These are phyloP conservation scores for Trichoderma citrinoviride DNA, from an alignment of 2,329 filamentous ascomycete genomes.

Conservation along the genomic window DNA sequence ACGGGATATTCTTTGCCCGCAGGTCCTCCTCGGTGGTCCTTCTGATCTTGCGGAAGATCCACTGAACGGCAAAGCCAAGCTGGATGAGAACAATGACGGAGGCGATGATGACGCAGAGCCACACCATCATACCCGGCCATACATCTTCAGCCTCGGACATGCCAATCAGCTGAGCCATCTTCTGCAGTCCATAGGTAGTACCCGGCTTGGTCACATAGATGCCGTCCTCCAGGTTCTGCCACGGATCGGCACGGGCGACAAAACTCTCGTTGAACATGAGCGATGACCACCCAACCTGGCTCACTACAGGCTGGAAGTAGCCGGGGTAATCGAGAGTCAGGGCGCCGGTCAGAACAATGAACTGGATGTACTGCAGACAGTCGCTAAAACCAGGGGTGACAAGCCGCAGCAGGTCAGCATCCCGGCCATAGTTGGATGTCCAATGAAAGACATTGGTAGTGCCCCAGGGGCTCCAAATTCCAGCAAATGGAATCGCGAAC, in stretches of 20 bases:
- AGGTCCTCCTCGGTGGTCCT: conserved; percentile 80
- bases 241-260: conserved; percentile 65
- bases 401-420: conserved; percentile 84
- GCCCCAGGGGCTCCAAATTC: conserved; percentile 91
- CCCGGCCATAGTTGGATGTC: conserved; percentile 96
- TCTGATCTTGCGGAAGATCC: conserved; percentile 69
- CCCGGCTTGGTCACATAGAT: conserved; percentile 78
- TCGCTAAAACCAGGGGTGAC: conserved; percentile 96
- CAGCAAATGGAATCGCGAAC: conserved; percentile 77
- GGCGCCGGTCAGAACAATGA: conserved; percentile 81
- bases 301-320: conserved; percentile 88
- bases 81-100: conserved; percentile 69
- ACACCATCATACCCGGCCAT: conserved; percentile 93
- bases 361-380: conserved; percentile 96
- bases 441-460: conserved; percentile 86
- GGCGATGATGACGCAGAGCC: conserved; percentile 75
- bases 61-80: conserved; percentile 71
- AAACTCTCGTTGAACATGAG: conserved; percentile 94
- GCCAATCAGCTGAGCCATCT: conserved; percentile 76
- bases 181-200: conserved; percentile 82
- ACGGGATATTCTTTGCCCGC: conserved; percentile 86
- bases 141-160: conserved; percentile 74
- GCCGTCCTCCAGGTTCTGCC: conserved; percentile 71
- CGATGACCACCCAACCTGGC: conserved; percentile 81
- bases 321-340: conserved; percentile 87